Evolutionary conservation across 306 rosid species (phyloP), one percentile per base, ranked within the genome.

Genomic region (Prunus davidiana): DNA sequence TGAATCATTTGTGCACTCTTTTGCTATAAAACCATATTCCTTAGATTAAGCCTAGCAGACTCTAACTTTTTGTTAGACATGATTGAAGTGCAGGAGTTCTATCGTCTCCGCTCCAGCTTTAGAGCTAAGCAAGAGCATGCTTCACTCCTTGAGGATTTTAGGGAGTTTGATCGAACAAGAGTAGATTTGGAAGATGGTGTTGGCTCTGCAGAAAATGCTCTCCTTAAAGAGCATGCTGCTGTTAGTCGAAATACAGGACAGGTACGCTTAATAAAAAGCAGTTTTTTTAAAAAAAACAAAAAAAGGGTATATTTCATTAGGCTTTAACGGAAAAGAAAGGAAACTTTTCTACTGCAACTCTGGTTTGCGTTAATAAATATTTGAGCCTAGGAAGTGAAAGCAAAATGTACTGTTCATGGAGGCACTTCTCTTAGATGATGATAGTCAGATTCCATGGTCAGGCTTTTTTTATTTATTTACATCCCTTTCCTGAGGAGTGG

Each of bases 101-200:
- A 88, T 86, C 96, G 98, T 73, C 99, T 91, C 58, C 96, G 97
- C 56, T 87, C 96, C 69, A 85, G 96, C 85, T 96, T 89, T 49
- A 79, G 82, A 82, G 96, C 98, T 70, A 92, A 93, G 90, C 87
- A 88, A 81, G 98, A 96, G 55, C 99, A 91, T 51, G 98, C 99
- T 82, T 96, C 97, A 49, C 97, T 96, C 32, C 88, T 96, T 52
- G 99, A 96, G 19, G 98, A 93, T 86, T 96, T 96, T 78, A 96
- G 90, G 82, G 98, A 96, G 83, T 96, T 96, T 71, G 99, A 96
- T 87, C 88, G 98, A 25, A 77, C 99, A 78, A 86, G 94, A 83
- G 84, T 91, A 76, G 99, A 96, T 77, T 82, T 96, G 84, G 99
- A 96, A 89, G 93, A 82, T 20, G 97, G 92, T 71, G 82, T 56